phyloP scores from a whole-genome alignment of 2,329 filamentous ascomycete species.

The Cordyceps farinosa region DNA sequence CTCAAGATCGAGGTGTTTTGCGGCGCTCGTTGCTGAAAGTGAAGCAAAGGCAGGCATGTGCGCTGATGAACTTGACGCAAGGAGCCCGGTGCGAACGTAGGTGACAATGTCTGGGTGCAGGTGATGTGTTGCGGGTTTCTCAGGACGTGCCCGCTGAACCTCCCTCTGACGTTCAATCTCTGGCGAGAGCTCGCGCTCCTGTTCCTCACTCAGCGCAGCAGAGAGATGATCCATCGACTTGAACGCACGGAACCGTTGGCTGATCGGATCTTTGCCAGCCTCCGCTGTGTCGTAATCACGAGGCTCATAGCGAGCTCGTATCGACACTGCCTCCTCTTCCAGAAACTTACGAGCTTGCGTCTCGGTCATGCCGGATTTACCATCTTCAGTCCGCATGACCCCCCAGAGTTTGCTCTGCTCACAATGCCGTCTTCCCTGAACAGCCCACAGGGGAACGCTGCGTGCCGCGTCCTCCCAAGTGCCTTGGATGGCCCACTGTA shows the following conservation, averaged over 20 bases:
- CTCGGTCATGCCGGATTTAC: not conserved
- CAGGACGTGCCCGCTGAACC: slow-evolving; percentile 42
- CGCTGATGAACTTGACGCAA: not conserved
- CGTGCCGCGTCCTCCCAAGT: slow-evolving; percentile 5
- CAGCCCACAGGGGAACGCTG: slow-evolving; percentile 1
- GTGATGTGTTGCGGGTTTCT: not conserved
- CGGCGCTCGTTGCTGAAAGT: not conserved
- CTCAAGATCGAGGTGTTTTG: not conserved
- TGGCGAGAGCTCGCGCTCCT: slow-evolving; percentile 64
- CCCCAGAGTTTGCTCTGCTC: not conserved
- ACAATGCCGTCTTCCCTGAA: not conserved
- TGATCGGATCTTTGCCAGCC: slow-evolving; percentile 1
- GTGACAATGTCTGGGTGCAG: slow-evolving; percentile 3
- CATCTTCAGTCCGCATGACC: not conserved
- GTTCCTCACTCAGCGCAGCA: slow-evolving; percentile 49
- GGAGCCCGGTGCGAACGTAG: not conserved
- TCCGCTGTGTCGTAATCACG: not conserved
- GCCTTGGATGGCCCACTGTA: slow-evolving; percentile 1
- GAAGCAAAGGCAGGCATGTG: not conserved
- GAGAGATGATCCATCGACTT: not conserved
- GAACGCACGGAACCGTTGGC: slow-evolving; percentile 1
- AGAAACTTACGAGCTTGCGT: not conserved
- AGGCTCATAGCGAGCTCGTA: not conserved
- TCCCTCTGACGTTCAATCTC: slow-evolving; percentile 61
- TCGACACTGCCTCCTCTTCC: slow-evolving; percentile 5